phyloP scores from a whole-genome alignment of 192 early-diverging fungal genomes.

The Backusella luteola region DNA sequence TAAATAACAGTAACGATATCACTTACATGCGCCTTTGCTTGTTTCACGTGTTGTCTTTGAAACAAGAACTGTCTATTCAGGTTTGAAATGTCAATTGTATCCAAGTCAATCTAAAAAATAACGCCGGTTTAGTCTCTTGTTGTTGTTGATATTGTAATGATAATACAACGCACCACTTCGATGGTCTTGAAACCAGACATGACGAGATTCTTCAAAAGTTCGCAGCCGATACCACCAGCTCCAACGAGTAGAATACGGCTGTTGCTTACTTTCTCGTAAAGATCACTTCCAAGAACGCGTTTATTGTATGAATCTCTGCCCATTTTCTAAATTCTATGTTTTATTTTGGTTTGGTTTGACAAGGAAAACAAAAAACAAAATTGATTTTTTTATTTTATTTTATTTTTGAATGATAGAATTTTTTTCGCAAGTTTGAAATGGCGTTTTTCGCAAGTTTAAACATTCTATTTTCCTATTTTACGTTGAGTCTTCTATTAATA shows the following conservation, averaged over 20 bases:
- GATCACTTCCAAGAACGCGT: slow-evolving; percentile 23
- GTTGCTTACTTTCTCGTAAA: slow-evolving; percentile 29
- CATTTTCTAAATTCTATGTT: not conserved
- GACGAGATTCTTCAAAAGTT: slow-evolving; percentile 93
- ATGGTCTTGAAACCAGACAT: slow-evolving; percentile 84
- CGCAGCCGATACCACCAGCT: slow-evolving; percentile 98
- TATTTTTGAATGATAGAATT: too few species aligned
- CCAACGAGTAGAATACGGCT: slow-evolving; percentile 68
- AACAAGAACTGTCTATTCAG: slow-evolving; percentile 99
- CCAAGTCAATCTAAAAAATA: slow-evolving; percentile 79
- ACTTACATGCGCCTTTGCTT: slow-evolving; percentile 85
- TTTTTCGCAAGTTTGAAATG: not conserved
- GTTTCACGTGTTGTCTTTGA: slow-evolving; percentile 89
- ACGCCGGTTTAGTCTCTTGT: not conserved
- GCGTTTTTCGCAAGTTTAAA: not conserved
- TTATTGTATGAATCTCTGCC: slow-evolving; percentile 23
- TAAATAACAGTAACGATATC: not conserved
- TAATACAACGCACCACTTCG: slow-evolving; percentile 53
- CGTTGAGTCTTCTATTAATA: too few species aligned
- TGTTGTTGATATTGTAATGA: not conserved
- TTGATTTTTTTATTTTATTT: not conserved
- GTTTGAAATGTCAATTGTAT: slow-evolving; percentile 98
- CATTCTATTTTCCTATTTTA: not conserved
- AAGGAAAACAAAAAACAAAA: not conserved
- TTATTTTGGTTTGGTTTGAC: not conserved